Evolutionary conservation across 2,329 filamentous ascomycete genomes (phyloP), one percentile per base, ranked within the genome.

Genomic region (Colletotrichum destructivum): DNA sequence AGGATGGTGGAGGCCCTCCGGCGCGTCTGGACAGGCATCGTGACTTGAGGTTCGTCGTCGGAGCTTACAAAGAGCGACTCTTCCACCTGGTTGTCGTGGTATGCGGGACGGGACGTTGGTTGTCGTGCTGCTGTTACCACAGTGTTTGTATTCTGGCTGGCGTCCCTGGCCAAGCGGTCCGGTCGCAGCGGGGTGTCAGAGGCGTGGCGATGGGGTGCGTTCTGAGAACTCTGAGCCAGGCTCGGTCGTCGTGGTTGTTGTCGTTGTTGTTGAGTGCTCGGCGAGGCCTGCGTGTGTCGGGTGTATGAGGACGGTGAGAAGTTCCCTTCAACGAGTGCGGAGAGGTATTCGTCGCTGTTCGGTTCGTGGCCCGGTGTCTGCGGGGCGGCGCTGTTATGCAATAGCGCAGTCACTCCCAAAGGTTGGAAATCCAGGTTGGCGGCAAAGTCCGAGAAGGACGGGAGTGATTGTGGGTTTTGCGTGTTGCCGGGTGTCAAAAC

Each of bases 261-360:
- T 38, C 9, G 35, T 38, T 38, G 35, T 35, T 44, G 62, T 44
- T 49, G 44, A 64, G 54, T 66, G 52, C 72, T 55, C 57, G 73
- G 67, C 57, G 73, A 68, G 49, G 74, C n/a, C 44, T 68, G 56
- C 23, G 71, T 74, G 70, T 82, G 79, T 49, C 77, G 73, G 6
- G 80, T 79, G 61, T 82, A 82, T 16, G 74, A 77, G 23, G 82
- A 82, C 26, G 81, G 81, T 2, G 81, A 83, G 64, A 81, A 81
- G 16, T 81, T 76, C 62, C 70, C 71, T 49, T 78, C 76, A 51
- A 75, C 71, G 35, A 83, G 65, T n/a, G 70, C 74, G 51, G 63
- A 64, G 23, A 82, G 72, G 46, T 75, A 76, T 18, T 74, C 66
- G 51, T 79, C 75, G 31, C 61, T 66, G 55, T 66, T 61, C 12